phyloP scores from a whole-genome alignment of 2,329 filamentous ascomycete species.

The Ascochyta pisi region DNA sequence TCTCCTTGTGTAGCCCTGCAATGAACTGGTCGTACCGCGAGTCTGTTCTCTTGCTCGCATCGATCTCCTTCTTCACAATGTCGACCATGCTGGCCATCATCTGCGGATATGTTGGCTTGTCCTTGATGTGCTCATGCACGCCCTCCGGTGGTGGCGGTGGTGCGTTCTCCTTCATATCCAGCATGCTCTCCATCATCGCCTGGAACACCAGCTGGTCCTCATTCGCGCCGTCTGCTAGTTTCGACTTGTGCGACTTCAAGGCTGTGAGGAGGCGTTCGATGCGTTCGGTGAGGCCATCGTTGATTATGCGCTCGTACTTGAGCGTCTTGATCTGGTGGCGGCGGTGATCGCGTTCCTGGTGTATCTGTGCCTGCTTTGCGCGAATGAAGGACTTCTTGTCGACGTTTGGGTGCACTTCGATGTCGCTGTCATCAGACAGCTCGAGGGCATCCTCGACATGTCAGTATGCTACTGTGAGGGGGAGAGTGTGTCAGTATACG shows the following conservation, averaged over 20 bases:
- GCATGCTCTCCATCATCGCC: conserved; percentile 80
- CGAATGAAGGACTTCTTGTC: conserved; percentile 98
- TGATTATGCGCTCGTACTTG: conserved; percentile 91
- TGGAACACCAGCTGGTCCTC: conserved; percentile 84
- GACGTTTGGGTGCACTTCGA: conserved; percentile 98
- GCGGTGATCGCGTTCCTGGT: conserved; percentile 84
- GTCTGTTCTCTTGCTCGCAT: conserved; percentile 71
- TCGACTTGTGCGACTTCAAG: conserved; percentile 73
- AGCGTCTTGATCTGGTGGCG: conserved; percentile 88
- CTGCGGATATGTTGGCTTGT: conserved; percentile 85
- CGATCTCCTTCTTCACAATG: conserved; percentile 85
- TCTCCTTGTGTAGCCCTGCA: conserved; percentile 77
- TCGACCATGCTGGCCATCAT: conserved; percentile 99
- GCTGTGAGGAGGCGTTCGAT: conserved; percentile 80
- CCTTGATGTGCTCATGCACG: conserved; percentile 76
- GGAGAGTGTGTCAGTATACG: conserved; percentile 24
- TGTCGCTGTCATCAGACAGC: conserved; percentile 96
- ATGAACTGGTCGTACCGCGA: conserved; percentile 77
- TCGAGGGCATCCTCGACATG: conserved; percentile 78
- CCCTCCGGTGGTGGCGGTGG: conserved; percentile 79
- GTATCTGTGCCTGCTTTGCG: conserved; percentile 97
- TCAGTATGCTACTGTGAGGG: conserved; percentile 16
- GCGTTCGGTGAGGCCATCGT: conserved; percentile 85
- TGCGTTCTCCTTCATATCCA: conserved; percentile 62
- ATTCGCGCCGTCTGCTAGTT: conserved; percentile 51